These are phyloP conservation scores for Ricinus communis DNA, from an alignment of 345 rosid genomes.

Conservation along the genomic window DNA sequence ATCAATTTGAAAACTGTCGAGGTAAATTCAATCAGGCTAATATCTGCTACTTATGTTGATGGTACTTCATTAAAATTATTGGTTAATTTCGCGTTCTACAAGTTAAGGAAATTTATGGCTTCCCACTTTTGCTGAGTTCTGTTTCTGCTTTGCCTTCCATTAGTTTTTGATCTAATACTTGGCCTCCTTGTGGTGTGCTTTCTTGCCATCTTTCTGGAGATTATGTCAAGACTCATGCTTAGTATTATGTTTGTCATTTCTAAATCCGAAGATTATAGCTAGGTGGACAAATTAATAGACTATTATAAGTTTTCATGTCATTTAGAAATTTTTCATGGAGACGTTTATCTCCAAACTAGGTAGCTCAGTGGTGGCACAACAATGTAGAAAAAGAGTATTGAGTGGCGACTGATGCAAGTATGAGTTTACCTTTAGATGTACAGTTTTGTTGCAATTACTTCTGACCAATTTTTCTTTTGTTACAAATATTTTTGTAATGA, in stretches of 20 bases:
- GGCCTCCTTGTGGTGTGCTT: background rate
- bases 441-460: background rate
- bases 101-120: background rate
- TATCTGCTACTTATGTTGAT: background rate
- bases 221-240: background rate
- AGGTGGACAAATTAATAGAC: no score
- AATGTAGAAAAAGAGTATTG: background rate
- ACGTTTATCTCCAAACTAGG: background rate
- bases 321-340: background rate
- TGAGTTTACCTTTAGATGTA: background rate
- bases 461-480: background rate
- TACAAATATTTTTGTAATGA: background rate
- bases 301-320: background rate
- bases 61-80: background rate
- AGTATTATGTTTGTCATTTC: background rate
- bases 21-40: conserved; percentile 41
- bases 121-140: background rate
- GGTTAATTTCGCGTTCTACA: background rate
- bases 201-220: background rate
- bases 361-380: background rate
- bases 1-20: conserved; percentile 96
- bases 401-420: background rate
- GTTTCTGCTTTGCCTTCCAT: background rate
- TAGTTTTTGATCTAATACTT: background rate
- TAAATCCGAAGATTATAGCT: background rate